Conservation (phyloP, 2,329 filamentous ascomycete species). For the Fusarium xyrophilum region DNA sequence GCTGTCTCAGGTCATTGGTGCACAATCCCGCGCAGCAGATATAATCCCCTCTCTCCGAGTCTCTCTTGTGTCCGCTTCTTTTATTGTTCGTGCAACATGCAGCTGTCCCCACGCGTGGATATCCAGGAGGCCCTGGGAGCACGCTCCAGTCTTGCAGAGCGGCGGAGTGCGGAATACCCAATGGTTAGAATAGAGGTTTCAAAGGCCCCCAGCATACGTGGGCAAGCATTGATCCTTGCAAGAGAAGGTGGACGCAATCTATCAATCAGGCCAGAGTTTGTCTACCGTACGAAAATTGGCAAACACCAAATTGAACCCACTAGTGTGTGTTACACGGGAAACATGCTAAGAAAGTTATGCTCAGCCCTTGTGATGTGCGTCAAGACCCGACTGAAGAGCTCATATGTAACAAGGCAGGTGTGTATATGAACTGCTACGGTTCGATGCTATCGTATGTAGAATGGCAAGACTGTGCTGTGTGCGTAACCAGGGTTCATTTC, state of each 20-base stretch:
- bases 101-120: constrained; percentile 35
- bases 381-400: neutral
- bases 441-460: neutral
- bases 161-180: neutral
- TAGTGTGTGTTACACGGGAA: neutral
- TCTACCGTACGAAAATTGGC: neutral
- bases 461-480: neutral
- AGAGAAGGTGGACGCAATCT: constrained; percentile 5
- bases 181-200: constrained; percentile 16
- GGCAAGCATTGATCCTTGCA: constrained; percentile 14
- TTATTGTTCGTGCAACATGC: constrained; percentile 34
- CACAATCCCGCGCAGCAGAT: constrained; percentile 34
- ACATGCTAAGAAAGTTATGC: neutral
- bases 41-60: constrained; percentile 19
- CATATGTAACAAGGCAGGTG: neutral
- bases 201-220: constrained; percentile 12
- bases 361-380: neutral
- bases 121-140: constrained; percentile 14
- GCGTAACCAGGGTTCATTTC: neutral
- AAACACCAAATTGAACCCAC: constrained; percentile 10
- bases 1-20: constrained; percentile 39
- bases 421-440: neutral
- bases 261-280: constrained; percentile 4
- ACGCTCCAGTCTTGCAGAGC: constrained; percentile 3
- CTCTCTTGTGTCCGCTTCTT: constrained; percentile 19